Percentiles rank a stretch among this genome's conserved stretches.
phyloP scores from a whole-genome alignment of 2,329 filamentous ascomycete species.

The Exophiala sp. region DNA sequence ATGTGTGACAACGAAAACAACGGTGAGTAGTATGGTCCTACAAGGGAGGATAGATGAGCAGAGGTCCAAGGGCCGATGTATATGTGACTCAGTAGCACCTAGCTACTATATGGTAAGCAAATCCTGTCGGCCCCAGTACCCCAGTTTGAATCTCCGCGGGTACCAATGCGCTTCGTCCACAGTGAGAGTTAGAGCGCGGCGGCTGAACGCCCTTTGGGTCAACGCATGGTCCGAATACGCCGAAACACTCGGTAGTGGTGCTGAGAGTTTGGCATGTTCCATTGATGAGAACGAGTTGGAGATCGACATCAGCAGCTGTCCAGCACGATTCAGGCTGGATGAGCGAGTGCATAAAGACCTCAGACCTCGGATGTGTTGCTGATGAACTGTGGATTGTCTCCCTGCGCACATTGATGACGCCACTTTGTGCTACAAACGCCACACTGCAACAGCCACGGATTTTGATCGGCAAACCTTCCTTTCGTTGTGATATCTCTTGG shows the following conservation, averaged over 20 bases:
- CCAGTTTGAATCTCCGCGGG: background rate
- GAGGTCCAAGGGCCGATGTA: too few species aligned
- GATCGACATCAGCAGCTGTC: background rate
- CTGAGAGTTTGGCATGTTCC: background rate
- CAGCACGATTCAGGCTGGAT: background rate
- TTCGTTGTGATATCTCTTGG: background rate
- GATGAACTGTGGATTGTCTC: background rate
- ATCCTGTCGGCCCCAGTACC: too few species aligned
- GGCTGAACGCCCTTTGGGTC: background rate
- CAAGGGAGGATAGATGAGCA: too few species aligned
- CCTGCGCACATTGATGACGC: background rate
- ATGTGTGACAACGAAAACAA: background rate
- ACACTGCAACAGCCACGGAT: background rate
- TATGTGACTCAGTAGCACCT: background rate
- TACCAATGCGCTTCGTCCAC: background rate
- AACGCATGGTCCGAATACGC: background rate
- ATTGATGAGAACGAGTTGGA: background rate
- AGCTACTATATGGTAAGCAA: background rate
- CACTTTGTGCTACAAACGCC: background rate
- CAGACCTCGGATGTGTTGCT: constrained; percentile 1
- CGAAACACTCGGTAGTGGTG: background rate
- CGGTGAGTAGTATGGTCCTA: too few species aligned
- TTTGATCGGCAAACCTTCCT: background rate
- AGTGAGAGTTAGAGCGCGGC: background rate
- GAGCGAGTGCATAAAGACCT: background rate